Conservation (phyloP, 352 stramenopile species). For the Phytopythium mirpurense region DNA sequence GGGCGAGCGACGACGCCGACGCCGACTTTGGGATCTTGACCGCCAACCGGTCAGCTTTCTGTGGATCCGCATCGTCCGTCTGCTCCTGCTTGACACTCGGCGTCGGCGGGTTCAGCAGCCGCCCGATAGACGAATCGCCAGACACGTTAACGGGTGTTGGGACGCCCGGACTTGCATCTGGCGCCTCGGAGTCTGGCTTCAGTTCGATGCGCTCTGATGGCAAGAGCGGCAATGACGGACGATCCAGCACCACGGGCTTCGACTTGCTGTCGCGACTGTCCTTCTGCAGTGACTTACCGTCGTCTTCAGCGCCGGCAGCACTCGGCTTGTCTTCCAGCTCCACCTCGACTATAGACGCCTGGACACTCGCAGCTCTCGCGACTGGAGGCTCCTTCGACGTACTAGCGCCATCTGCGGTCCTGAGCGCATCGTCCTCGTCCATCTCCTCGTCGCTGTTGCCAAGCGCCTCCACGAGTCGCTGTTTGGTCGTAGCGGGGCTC, state of each 20-base stretch:
- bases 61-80: background rate
- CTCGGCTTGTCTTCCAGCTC: background rate
- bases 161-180: background rate
- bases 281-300: background rate
- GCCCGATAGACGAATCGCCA: background rate
- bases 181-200: background rate
- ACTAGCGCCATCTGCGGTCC: background rate
- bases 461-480: slow-evolving; percentile 41
- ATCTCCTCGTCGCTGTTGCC: slow-evolving; percentile 48
- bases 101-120: background rate
- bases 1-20: slow-evolving; percentile 13
- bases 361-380: background rate
- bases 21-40: slow-evolving; percentile 27
- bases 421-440: slow-evolving; percentile 17
- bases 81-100: slow-evolving; percentile 1
- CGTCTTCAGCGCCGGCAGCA: background rate
- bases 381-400: background rate
- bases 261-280: background rate
- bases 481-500: slow-evolving; percentile 41
- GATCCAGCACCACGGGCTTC: background rate
- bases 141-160: background rate
- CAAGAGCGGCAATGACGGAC: background rate
- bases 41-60: slow-evolving; percentile 6
- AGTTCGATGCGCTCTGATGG: background rate
- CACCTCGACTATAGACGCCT: background rate